Evolutionary conservation across 352 stramenopile genomes (phyloP).

Genomic region (Lagenidium giganteum): DNA sequence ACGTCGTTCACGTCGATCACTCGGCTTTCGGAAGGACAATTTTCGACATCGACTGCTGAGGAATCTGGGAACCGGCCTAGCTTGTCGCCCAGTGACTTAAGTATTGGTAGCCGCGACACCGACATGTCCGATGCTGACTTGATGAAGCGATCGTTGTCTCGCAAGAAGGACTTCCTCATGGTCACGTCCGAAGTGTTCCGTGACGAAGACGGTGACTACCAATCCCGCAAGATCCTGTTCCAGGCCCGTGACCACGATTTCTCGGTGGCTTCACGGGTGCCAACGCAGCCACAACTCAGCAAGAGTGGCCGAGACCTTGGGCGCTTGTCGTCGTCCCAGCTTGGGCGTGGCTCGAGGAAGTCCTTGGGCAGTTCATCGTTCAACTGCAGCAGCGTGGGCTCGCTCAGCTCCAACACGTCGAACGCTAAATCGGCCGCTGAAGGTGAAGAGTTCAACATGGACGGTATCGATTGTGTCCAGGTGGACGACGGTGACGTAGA

Average conservation of each 20-base stretch:
- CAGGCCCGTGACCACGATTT: conserved; percentile 84
- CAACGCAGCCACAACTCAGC: conserved; percentile 62
- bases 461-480: conserved; percentile 1
- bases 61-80: conserved; percentile 28
- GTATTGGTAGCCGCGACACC: conserved; percentile 14
- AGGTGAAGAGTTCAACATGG: conserved; percentile 13
- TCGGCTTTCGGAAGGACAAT: conserved; percentile 37
- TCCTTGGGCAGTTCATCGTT: conserved; percentile 38
- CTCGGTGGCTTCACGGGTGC: conserved; percentile 73
- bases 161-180: conserved; percentile 90
- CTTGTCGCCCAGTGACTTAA: conserved; percentile 39
- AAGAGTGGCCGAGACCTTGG: conserved; percentile 59
- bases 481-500: neutral
- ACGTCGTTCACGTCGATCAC: conserved; percentile 77
- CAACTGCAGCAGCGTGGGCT: conserved; percentile 24
- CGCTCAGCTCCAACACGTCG: conserved; percentile 12
- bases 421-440: conserved; percentile 24
- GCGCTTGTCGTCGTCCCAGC: conserved; percentile 31
- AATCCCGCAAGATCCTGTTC: conserved; percentile 87
- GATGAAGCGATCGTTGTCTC: conserved; percentile 78
- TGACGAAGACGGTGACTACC: conserved; percentile 78
- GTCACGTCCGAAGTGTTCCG: conserved; percentile 87
- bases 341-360: conserved; percentile 38
- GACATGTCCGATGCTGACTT: conserved; percentile 51
- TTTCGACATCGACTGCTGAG: conserved; percentile 18